Base-by-base conservation (phyloP, 306 rosid species). In the Pueraria montana region DNA sequence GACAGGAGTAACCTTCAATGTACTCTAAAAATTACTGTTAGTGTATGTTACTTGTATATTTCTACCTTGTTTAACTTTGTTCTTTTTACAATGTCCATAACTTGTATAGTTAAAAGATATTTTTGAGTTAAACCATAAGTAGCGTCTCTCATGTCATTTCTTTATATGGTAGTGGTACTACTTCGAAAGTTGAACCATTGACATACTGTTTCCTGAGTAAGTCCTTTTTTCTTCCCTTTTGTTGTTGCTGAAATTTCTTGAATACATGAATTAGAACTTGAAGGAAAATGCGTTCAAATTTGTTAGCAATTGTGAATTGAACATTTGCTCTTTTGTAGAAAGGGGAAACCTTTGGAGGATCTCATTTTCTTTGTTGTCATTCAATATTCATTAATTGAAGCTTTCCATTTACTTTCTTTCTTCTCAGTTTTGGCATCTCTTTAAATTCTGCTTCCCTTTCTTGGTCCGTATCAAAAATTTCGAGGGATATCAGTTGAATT, bases 1-100 rank as follows among this genome's bases (percentile, higher is more conserved):
- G 90, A 53, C 91, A 83, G 10, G 66, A 73, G 78, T 80, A 74
- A 83, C 38, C 24, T 43, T 52, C 55, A 34, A 43, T 62, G 78
- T 68, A 61, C 68, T 34, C 49, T 12, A 20, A 43, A 78, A 46
- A 52, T 27, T 32, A 24, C 23, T 67, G 32, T 62, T 52, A 23
- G 26, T 78, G 30, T 65, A 26, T 66, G 17, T 46, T 71, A 45
- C 76, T 48, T 87, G 87, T 87, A 58, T 48, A 72, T 83, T 67
- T 76, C 77, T 77, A 46, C 59, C 43, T 76, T 53, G 49, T 23
- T 36, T 72, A 62, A 73, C 40, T 74, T n/a, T 11, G 80, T 16
- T 34, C 23, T 1, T 80, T 59, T 64, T 36, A 65, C 46, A 64
- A 16, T 72, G 86, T 82, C 38, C 40, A 79, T 71, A 83, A 64